Conservation (phyloP, 208 protist species). For the Tritrichomonas foetus region DNA sequence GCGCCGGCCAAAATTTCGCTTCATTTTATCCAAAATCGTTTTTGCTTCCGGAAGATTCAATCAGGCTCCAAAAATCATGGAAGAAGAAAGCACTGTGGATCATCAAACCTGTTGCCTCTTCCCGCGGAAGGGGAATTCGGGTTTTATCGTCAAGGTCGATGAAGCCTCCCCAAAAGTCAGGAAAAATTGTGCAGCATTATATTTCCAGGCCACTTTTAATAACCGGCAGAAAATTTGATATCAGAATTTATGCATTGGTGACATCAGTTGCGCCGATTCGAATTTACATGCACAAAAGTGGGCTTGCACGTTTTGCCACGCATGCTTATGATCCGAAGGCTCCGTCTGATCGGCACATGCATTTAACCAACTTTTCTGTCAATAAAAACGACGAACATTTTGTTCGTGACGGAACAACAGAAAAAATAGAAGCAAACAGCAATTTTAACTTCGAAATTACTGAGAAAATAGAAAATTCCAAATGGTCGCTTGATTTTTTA, state of each 20-base stretch:
- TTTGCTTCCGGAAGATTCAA: background rate
- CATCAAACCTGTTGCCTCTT: background rate
- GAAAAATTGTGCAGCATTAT: background rate
- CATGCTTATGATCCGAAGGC: background rate
- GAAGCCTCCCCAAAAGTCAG: background rate
- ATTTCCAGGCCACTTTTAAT: background rate
- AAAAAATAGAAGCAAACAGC: background rate
- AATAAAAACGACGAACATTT: background rate
- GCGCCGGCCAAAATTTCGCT: background rate
- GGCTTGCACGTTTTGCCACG: background rate
- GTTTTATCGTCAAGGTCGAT: too few relatives aligned
- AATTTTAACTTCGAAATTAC: too few relatives aligned
- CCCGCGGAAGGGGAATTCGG: background rate
- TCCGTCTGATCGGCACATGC: background rate
- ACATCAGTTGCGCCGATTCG: slow-evolving; percentile 53
- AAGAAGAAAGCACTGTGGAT: background rate
- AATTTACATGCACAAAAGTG: slow-evolving; percentile 51
- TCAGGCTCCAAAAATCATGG: background rate
- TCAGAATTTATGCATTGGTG: slow-evolving; percentile 48
- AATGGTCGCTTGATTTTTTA: slow-evolving; percentile 46
- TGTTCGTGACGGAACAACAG: background rate
- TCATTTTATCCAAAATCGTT: background rate
- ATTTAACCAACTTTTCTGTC: slow-evolving; percentile 50
- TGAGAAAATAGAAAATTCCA: slow-evolving; percentile 44
- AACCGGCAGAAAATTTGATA: background rate